phyloP scores from a whole-genome alignment of 1,284 basidiomycete genomes.

The Heterobasidion occidentale region DNA sequence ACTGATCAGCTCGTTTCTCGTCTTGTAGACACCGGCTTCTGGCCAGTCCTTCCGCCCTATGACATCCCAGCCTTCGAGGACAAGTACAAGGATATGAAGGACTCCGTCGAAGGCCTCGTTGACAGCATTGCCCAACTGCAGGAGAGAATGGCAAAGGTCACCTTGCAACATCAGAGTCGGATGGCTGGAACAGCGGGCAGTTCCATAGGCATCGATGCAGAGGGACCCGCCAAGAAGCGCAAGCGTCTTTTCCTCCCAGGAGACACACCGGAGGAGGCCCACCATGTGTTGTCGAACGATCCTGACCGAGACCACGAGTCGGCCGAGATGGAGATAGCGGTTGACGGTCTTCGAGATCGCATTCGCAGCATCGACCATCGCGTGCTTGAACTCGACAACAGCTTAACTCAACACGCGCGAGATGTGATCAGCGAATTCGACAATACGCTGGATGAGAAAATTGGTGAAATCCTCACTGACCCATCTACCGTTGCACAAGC shows the following conservation, averaged over 20 bases:
- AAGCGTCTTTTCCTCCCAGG: not conserved
- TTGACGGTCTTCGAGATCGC: not conserved
- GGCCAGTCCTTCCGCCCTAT: conserved; percentile 25
- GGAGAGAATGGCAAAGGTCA: conserved; percentile 9
- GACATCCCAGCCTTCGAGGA: conserved; percentile 17
- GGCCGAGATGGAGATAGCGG: not conserved
- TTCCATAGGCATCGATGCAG: not conserved
- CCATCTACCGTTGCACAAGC: conserved; percentile 18
- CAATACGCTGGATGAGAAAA: conserved; percentile 27
- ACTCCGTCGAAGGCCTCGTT: conserved; percentile 17
- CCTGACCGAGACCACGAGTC: not conserved
- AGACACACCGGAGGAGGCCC: not conserved
- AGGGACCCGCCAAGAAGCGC: not conserved
- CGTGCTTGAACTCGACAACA: not conserved
- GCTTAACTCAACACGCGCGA: conserved; percentile 17
- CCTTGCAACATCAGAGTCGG: not conserved
- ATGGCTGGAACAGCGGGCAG: not conserved
- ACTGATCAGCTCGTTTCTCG: conserved; percentile 18
- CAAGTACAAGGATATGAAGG: conserved; percentile 20
- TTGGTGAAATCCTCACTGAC: conserved; percentile 28
- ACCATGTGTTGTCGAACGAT: not conserved
- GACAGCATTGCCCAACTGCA: conserved; percentile 13
- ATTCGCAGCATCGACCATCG: not conserved
- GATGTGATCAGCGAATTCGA: conserved; percentile 30
- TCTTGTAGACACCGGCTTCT: conserved; percentile 29